A percentile compares a stretch with the other conserved stretches of the same genome.
phyloP scores from a whole-genome alignment of 1,139 yeast species.

The Hyphopichia fennica region DNA sequence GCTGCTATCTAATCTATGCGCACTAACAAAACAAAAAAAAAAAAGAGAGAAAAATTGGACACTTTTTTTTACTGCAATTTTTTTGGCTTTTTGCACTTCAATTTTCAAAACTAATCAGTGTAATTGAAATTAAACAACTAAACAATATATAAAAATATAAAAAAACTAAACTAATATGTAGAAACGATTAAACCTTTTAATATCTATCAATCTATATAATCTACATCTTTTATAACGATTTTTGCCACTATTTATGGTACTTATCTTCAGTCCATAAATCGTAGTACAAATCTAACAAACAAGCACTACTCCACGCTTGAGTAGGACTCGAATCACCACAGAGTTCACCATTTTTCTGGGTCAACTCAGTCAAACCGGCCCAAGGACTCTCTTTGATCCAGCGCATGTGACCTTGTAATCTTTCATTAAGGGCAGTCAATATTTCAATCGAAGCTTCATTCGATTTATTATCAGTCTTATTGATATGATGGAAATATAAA shows the following conservation, averaged over 20 bases:
- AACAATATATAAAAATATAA: no score
- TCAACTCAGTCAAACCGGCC: slow-evolving; percentile 93
- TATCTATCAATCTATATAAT: neutral
- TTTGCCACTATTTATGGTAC: slow-evolving; percentile 6
- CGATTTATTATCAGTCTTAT: slow-evolving; percentile 17
- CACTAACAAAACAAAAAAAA: neutral
- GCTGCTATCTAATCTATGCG: no score
- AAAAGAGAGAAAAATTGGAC: no score
- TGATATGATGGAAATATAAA: slow-evolving; percentile 49
- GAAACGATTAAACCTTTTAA: no score
- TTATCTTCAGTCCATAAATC: slow-evolving; percentile 48
- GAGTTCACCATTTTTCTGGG: slow-evolving; percentile 79
- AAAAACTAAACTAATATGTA: no score
- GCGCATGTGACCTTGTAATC: slow-evolving; percentile 62
- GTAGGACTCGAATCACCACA: slow-evolving; percentile 91
- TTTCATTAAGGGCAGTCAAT: slow-evolving; percentile 43
- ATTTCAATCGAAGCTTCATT: slow-evolving; percentile 23
- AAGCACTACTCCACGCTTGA: slow-evolving; percentile 94
- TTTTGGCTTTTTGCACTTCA: no score
- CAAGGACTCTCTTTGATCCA: slow-evolving; percentile 79
- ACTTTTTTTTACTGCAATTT: no score
- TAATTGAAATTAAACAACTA: no score
- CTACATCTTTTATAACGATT: no score
- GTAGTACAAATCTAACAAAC: slow-evolving; percentile 75
- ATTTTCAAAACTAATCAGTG: no score